Percentiles rank a stretch among this genome's conserved stretches.
phyloP scores from a whole-genome alignment of 805 yeast genomes.

The Hermanozyma aechmeae region DNA sequence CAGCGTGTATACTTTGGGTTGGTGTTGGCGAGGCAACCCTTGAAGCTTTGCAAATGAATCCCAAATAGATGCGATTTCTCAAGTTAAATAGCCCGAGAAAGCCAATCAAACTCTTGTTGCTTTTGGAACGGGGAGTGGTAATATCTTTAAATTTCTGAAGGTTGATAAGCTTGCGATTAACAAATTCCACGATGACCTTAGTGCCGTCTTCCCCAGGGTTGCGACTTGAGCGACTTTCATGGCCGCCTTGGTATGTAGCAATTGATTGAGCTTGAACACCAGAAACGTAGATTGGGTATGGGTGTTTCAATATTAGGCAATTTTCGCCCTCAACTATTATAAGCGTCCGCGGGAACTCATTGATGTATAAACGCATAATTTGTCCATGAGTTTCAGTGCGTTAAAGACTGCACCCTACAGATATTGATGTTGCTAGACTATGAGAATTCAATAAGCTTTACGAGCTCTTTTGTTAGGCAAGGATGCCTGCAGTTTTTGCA shows the following conservation, averaged over 20 bases:
- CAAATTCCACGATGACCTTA: constrained; percentile 44
- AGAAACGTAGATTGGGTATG: constrained; percentile 19
- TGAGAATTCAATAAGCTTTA: not conserved
- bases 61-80: constrained; percentile 46
- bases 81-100: constrained; percentile 52
- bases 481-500: not conserved
- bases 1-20: constrained; percentile 41
- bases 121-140: constrained; percentile 17
- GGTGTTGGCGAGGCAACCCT: constrained; percentile 55
- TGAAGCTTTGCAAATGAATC: constrained; percentile 44
- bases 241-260: constrained; percentile 4
- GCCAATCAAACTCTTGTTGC: constrained; percentile 34
- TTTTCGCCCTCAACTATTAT: constrained; percentile 51
- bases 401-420: no score
- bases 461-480: not conserved
- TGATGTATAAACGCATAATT: constrained; percentile 59
- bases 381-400: no score
- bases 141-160: constrained; percentile 35
- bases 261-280: constrained; percentile 15
- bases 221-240: constrained; percentile 14
- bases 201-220: constrained; percentile 3
- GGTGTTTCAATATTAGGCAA: constrained; percentile 52
- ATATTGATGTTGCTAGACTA: not conserved
- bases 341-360: constrained; percentile 59
- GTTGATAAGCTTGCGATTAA: constrained; percentile 31